Base-by-base conservation (phyloP, 73 alveolate genomes). In the Symbiodinium pilosum region DNA sequence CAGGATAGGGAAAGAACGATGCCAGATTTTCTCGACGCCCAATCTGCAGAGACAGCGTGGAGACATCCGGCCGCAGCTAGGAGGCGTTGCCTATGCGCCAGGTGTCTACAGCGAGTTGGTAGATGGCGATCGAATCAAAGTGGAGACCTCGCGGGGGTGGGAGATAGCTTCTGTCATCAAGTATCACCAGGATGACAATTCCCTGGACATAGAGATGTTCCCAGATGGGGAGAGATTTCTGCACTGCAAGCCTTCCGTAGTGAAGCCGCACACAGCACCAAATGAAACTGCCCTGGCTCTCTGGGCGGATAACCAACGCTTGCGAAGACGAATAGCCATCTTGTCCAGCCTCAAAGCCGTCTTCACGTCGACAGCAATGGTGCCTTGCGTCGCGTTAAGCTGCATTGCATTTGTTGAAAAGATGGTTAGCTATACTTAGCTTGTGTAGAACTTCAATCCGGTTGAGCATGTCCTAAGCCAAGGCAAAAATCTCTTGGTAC, bases 131-230 rank as follows among this genome's bases (percentile, higher is more conserved):
- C 52, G 54, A 32, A 36, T 84, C 47, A 84, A 84, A 51, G 93
- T 84, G 30, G 47, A 84, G 77, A 84, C 93, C 16, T 84, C 93
- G 75, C 52, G 75, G 26, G 93, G 93, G 9, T 84, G 93, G 93
- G 93, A 84, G 93, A 84, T 44, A 8, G 75, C 73, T 34, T 30
- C 85, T 18, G 85, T 73, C 44, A 18, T 34, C n/a, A 73, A 73
- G 43, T 34, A 73, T 3, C 44, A 73, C 43, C 44, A 14, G 38
- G 9, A 59, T 28, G 32, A 59, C 77, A 36, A 73, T 20, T 34
- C 85, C 30, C 44, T 73, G 85, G 85, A 73, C 43, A 36, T 73
- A 14, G 85, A 73, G 28, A 73, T 73, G 85, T 73, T 34, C 85
- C 85, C 85, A 30, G 85, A 73, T 34, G 85, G 85, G 41, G 85